Conservation (phyloP, 2,329 filamentous ascomycete genomes). For the Zymoseptoria brevis region DNA sequence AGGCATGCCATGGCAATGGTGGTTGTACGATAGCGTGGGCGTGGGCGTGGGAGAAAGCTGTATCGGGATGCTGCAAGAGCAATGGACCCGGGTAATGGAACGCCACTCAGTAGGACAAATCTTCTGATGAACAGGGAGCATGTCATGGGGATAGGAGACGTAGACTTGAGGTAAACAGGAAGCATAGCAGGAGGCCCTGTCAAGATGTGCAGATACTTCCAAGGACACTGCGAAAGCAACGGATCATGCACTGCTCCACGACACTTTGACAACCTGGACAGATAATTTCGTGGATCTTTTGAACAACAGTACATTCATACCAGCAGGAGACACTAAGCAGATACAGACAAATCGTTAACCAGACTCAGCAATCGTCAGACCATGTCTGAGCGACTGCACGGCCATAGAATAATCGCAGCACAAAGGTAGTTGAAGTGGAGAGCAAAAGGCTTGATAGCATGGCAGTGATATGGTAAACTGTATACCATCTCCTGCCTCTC, state of each 20-base stretch:
- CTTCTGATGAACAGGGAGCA: background rate
- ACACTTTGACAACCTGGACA: too few species aligned
- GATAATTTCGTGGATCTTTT: too few species aligned
- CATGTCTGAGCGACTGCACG: too few species aligned
- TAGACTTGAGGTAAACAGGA: background rate
- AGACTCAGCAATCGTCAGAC: too few species aligned
- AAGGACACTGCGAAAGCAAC: background rate
- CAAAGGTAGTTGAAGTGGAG: background rate
- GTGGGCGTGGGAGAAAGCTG: background rate
- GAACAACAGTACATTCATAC: too few species aligned
- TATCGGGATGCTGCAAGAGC: background rate
- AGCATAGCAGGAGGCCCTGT: background rate
- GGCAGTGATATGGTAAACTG: constrained; percentile 13
- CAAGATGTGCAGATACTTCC: constrained; percentile 5
- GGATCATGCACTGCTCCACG: too few species aligned
- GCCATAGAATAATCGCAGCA: background rate
- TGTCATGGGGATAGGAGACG: background rate
- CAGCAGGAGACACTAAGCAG: too few species aligned
- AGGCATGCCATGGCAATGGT: background rate
- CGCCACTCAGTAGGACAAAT: background rate
- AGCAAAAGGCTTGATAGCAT: constrained; percentile 12
- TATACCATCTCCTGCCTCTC: constrained; percentile 10
- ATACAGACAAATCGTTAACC: too few species aligned
- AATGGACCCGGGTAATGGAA: background rate
- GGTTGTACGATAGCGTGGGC: background rate